Base-by-base conservation (phyloP, 2,329 filamentous ascomycete genomes). In the Coniosporium tulheliwenetii region DNA sequence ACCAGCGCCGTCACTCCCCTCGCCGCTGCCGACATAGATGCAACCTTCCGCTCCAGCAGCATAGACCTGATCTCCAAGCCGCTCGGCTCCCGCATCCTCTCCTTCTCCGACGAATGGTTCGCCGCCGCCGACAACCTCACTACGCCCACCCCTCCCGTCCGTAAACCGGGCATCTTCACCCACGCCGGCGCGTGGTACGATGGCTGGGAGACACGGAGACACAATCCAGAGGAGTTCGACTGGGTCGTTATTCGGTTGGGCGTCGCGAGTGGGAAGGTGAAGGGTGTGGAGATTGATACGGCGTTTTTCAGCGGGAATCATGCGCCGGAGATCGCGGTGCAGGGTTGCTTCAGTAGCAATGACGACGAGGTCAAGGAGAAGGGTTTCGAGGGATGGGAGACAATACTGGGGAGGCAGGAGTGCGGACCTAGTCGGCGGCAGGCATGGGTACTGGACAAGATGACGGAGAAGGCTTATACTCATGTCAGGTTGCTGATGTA, bases 401-500 rank as follows among this genome's bases (percentile, higher is more conserved):
- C 78, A 1, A 79, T 89, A 43, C 66, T 89, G 5, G 67, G 69
- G 13, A 66, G 74, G 45, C 73, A 81, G 52, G 77, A 82, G 52
- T 86, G 82, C 55, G 82, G 82, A 0, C 81, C 84, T 1, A 79
- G 70, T 39, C 77, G 79, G 58, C 65, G 82, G 44, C 83, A 85
- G 52, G 80, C 68, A 3, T 91, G 83, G 84, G 70, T 74, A 52
- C 65, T 89, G 12, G 62, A 67, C 12, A 53, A 55, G 13, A 69
- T 71, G 14, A 77, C 74, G 0, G 60, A 63, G 30, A 81, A 81
- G 59, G 72, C 77, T 41, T 87, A 82, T 61, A 87, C 83, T 0
- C 83, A 91, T 56, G 80, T 87, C 34, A 67, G 82, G 30, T 65
- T 91, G 41, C 81, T 84, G 57, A 87, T 87, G 84, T 87, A 85